These are phyloP conservation scores for Glarea lozoyensis DNA, from an alignment of 495 filamentous ascomycete genomes.

Conservation along the genomic window DNA sequence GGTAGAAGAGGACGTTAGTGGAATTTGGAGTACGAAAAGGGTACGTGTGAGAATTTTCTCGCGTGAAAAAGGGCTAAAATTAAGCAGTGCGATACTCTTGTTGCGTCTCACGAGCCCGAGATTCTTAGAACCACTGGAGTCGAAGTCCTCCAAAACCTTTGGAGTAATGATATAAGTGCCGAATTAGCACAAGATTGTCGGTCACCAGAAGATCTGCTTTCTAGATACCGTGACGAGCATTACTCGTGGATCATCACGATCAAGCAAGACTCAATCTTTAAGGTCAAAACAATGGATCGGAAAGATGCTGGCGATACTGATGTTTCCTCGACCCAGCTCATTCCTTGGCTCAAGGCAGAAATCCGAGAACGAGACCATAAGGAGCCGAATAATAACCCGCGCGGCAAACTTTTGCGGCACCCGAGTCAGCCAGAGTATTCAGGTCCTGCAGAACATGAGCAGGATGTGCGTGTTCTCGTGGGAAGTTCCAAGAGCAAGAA, in stretches of 20 bases:
- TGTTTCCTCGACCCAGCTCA: conserved; percentile 61
- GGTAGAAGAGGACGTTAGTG: conserved; percentile 41
- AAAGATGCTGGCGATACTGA: conserved; percentile 71
- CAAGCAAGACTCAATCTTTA: conserved; percentile 69
- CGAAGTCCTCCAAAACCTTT: conserved; percentile 69
- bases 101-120: conserved; percentile 74
- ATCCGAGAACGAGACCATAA: conserved; percentile 67
- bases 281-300: conserved; percentile 62
- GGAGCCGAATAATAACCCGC: conserved; percentile 36
- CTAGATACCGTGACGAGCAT: conserved; percentile 59
- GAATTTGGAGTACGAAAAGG: conserved; percentile 53
- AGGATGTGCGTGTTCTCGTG: conserved; percentile 75
- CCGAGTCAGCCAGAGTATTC: conserved; percentile 29
- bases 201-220: conserved; percentile 68
- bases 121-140: conserved; percentile 67
- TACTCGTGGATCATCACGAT: conserved; percentile 83
- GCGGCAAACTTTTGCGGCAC: conserved; percentile 28
- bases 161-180: conserved; percentile 78
- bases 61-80: too few relatives aligned
- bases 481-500: conserved; percentile 82
- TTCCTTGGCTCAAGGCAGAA: conserved; percentile 74
- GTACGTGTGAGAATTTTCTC: too few relatives aligned
- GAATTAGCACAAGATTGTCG: conserved; percentile 73
- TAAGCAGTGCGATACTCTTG: conserved; percentile 70
- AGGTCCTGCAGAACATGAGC: conserved; percentile 40